Evolutionary conservation across 179 eudicot genomes (phyloP).

Genomic region (Carnegiea gigantea): DNA sequence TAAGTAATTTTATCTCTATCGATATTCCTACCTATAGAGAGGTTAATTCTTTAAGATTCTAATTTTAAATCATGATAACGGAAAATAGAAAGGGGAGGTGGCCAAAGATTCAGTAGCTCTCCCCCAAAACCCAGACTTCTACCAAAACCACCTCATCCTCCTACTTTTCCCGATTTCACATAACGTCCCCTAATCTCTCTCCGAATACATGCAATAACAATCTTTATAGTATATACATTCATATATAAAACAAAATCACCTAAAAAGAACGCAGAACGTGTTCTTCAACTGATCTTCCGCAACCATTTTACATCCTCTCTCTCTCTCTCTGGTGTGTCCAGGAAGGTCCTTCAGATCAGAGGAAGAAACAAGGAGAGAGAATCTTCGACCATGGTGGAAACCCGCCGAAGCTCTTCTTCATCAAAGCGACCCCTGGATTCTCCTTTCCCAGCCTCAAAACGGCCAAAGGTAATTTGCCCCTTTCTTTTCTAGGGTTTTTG

Average conservation of each 20-base stretch:
- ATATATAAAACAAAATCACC: conserved; percentile 13
- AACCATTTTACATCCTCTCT: conserved; percentile 8
- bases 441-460: conserved; percentile 58
- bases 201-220: neutral
- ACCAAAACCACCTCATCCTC: neutral
- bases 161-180: conserved; percentile 1
- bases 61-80: neutral
- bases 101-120: neutral
- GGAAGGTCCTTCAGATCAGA: conserved; percentile 16
- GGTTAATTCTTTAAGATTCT: too few relatives aligned
- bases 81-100: conserved; percentile 2
- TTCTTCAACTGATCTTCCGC: conserved; percentile 38
- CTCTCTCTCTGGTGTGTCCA: conserved; percentile 11
- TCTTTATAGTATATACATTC: neutral
- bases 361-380: conserved; percentile 13
- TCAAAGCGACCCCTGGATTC: conserved; percentile 69
- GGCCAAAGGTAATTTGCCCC: conserved; percentile 58
- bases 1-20: too few relatives aligned
- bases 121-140: neutral
- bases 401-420: conserved; percentile 78
- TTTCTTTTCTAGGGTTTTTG: conserved; percentile 17
- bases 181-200: neutral
- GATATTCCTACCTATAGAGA: too few relatives aligned
- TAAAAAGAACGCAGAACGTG: conserved; percentile 25
- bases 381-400: conserved; percentile 62